phyloP scores from a whole-genome alignment of 2,329 filamentous ascomycete species.

The Cercospora berteroae region DNA sequence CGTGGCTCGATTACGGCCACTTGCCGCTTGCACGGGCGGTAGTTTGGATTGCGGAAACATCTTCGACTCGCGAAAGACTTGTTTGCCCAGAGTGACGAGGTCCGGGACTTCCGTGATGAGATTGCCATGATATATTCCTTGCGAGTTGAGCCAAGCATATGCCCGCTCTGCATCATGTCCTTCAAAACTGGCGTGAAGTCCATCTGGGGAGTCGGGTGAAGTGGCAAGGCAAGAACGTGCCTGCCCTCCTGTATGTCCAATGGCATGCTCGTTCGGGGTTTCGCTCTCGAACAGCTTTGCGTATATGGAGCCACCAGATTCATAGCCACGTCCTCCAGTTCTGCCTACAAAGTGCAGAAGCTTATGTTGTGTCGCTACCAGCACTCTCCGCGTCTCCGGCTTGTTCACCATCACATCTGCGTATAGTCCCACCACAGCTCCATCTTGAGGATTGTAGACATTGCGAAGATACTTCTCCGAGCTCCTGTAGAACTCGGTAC shows the following conservation, averaged over 20 bases:
- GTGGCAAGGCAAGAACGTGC: slow-evolving; percentile 68
- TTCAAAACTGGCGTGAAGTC: slow-evolving; percentile 38
- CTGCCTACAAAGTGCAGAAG: slow-evolving; percentile 80
- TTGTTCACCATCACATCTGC: slow-evolving; percentile 69
- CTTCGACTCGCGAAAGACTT: slow-evolving; percentile 75
- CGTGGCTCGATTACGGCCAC: slow-evolving; percentile 62
- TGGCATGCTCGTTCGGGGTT: slow-evolving; percentile 72
- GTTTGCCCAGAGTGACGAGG: slow-evolving; percentile 65
- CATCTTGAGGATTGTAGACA: slow-evolving; percentile 78
- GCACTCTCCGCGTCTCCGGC: slow-evolving; percentile 69
- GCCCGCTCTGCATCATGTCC: slow-evolving; percentile 56
- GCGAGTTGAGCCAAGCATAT: slow-evolving; percentile 86
- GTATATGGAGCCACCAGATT: slow-evolving; percentile 76
- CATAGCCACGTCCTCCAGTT: slow-evolving; percentile 67
- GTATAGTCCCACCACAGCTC: slow-evolving; percentile 81
- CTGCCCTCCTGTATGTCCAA: slow-evolving; percentile 58
- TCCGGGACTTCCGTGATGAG: slow-evolving; percentile 59
- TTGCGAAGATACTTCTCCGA: slow-evolving; percentile 89
- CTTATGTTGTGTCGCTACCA: slow-evolving; percentile 75
- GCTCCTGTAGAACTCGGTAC: slow-evolving; percentile 89
- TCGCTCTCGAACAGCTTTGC: slow-evolving; percentile 85
- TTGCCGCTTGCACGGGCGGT: slow-evolving; percentile 63
- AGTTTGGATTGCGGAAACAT: slow-evolving; percentile 73
- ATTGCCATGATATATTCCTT: slow-evolving; percentile 85
- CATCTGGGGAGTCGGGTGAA: slow-evolving; percentile 67